Base-by-base conservation (phyloP, 495 filamentous ascomycete genomes). In the Trichoderma gamsii region DNA sequence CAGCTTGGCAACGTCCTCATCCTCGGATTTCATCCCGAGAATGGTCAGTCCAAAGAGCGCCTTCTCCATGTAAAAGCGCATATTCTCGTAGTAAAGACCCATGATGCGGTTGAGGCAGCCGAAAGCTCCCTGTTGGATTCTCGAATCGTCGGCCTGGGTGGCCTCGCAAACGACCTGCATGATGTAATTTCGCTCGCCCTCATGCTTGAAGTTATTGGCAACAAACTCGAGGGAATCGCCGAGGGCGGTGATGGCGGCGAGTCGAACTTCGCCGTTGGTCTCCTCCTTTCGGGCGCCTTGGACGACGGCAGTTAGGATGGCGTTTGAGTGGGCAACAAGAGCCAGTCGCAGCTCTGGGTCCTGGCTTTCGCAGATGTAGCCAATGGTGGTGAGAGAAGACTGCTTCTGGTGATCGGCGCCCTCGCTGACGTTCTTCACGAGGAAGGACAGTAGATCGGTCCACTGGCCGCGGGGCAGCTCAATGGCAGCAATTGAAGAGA, bases 1-100 rank as follows among this genome's bases (percentile, higher is more conserved):
- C 35, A 99, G 85, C 84, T 99, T 99, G 52, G 96, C 89, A 49
- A 98, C 96, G 78, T 98, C 95, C 77, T 99, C 95, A 72, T 99
- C 95, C 12, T 91, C 90, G 77, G 88, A 94, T 84, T 95, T 96
- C 96, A 99, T 99, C 68, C 95, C 96, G 81, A 97, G 87, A 69
- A 98, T 96, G n/a, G 96, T 99, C 16, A 99, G 84, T 61, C 96
- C 95, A 77, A 98, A 99, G 46, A 99, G 83, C 61, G 95, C 95
- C 85, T 97, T 98, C 85, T 99, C 96, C 95, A 99, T 99, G 83
- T 99, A 99, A 81, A 96, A 98, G 73, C 92, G 87, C 95, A 99
- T 99, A 82, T 97, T 93, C 73, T 98, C 95, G 76, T 99, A 99
- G 81, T 99, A 98, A 49, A 97, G 83, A 68, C 84, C 90, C 95